Evolutionary conservation across 2,329 filamentous ascomycete genomes (phyloP), one percentile per base, ranked within the genome.

Genomic region (Alternaria sp.): DNA sequence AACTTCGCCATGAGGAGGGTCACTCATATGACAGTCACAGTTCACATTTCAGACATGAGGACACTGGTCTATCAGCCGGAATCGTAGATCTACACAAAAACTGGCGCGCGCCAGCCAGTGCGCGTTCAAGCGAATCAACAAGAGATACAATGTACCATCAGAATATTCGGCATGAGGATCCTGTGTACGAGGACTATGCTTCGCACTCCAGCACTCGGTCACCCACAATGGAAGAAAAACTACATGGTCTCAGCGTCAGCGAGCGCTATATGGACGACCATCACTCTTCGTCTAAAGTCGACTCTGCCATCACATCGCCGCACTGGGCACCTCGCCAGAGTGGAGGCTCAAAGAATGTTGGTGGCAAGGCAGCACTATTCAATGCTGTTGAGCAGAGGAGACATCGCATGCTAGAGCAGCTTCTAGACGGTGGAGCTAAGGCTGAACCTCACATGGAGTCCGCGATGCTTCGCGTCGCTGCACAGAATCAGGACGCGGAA

Each of bases 331-430:
- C 70, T 9, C 63, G 75, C 44, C 69, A 73, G 24, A 58, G 57
- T 6, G 58, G 64, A 7, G 63, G 66, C 12, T 74, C 74, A 6
- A 72, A 74, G 46, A 63, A 73, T 22, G 64, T 72, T 14, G 74
- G 72, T 34, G 75, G 78, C 8, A 79, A 77, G 58, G 68, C 68
- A 26, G 77, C 68, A 24, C 63, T 82, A 76, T 16, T 83, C 82
- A 85, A 86, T 22, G 87, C 84, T 3, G 86, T 87, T 0, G 84
- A 84, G 51, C 82, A 91, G 5, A 81, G 89, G 65, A 89, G 89
- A 76, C 90, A 91, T 62, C 87, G 88, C 11, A 86, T 86, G 12
- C 66, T 77, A 12, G 72, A 75, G 52, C 73, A 77, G 47, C 59
- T 77, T 12, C 65, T 77, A 7, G 73, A 77, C 14, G 65, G 72